A percentile compares a stretch with the other conserved stretches of the same genome.
Conservation (phyloP, 2,329 filamentous ascomycete genomes). For the Graphiopsis chlorocephala region DNA sequence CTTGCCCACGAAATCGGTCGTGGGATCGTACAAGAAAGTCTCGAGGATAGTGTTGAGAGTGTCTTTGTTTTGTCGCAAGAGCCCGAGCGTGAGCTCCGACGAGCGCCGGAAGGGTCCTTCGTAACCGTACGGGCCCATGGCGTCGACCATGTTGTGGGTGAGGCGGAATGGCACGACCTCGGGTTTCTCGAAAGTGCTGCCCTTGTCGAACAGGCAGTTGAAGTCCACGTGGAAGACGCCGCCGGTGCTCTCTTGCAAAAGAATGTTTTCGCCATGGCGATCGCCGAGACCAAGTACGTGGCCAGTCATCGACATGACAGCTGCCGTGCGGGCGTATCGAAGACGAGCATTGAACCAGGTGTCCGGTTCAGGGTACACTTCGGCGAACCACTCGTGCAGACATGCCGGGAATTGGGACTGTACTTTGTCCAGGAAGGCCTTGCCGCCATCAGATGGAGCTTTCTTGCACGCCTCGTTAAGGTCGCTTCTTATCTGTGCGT, state of each 20-base stretch:
- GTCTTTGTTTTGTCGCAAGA: slow-evolving; percentile 88
- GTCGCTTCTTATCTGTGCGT: slow-evolving; percentile 59
- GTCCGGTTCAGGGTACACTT: slow-evolving; percentile 89
- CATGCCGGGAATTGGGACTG: slow-evolving; percentile 72
- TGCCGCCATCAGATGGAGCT: slow-evolving; percentile 54
- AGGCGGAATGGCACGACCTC: slow-evolving; percentile 94
- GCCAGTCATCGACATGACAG: slow-evolving; percentile 99
- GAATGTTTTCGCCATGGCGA: slow-evolving; percentile 93
- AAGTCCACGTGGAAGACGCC: slow-evolving; percentile 98
- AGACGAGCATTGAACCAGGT: slow-evolving; percentile 88
- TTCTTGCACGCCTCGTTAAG: slow-evolving; percentile 65
- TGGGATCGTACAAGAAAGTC: slow-evolving; percentile 95
- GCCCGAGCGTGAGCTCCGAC: slow-evolving; percentile 79
- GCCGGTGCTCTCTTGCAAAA: slow-evolving; percentile 89
- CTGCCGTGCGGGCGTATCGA: slow-evolving; percentile 86
- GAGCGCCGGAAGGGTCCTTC: slow-evolving; percentile 88
- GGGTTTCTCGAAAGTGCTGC: slow-evolving; percentile 88
- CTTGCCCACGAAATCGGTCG: slow-evolving; percentile 84
- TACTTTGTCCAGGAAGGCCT: slow-evolving; percentile 68
- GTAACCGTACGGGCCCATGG: slow-evolving; percentile 91
- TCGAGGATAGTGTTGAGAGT: slow-evolving; percentile 96
- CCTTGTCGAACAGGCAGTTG: slow-evolving; percentile 99
- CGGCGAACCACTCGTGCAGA: slow-evolving; percentile 91
- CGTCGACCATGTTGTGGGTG: slow-evolving; percentile 97
- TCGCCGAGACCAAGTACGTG: slow-evolving; percentile 92